Evolutionary conservation across 257 asterid species (phyloP).

Genomic region (Petunia axillaris): DNA sequence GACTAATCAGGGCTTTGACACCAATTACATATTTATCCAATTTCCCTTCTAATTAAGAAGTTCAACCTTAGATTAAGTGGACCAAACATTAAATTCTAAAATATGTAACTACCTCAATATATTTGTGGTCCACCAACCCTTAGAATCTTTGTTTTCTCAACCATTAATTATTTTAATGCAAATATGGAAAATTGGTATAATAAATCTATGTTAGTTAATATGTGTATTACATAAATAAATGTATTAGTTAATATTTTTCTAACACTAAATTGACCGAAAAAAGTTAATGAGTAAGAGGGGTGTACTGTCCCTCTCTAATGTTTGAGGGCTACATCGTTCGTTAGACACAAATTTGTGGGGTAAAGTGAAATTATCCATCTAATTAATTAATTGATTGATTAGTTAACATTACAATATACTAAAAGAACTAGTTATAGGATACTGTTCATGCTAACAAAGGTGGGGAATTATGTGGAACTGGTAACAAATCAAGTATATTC

Average conservation of each 20-base stretch:
- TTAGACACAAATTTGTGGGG: too few relatives aligned
- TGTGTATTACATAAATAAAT: not conserved
- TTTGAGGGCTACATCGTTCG: not conserved
- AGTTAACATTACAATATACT: not conserved
- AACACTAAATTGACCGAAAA: not conserved
- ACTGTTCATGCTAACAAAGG: slow-evolving; percentile 19
- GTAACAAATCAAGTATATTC: slow-evolving; percentile 16
- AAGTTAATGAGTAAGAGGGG: too few relatives aligned
- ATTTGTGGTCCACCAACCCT: slow-evolving; percentile 16
- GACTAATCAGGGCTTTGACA: slow-evolving; percentile 31
- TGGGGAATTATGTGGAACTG: not conserved
- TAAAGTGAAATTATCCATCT: too few relatives aligned
- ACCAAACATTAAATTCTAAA: not conserved
- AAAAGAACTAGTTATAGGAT: not conserved
- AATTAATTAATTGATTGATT: too few relatives aligned
- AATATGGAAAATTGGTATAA: not conserved
- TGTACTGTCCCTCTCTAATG: not conserved
- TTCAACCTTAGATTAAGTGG: slow-evolving; percentile 22
- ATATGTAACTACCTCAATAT: slow-evolving; percentile 17
- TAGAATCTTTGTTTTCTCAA: not conserved
- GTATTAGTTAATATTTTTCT: slow-evolving; percentile 3
- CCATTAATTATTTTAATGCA: not conserved
- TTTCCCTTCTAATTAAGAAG: slow-evolving; percentile 21
- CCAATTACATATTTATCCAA: slow-evolving; percentile 29
- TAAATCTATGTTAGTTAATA: not conserved